phyloP scores from a whole-genome alignment of 495 filamentous ascomycete genomes.

The Talaromyces nanjingensis region DNA sequence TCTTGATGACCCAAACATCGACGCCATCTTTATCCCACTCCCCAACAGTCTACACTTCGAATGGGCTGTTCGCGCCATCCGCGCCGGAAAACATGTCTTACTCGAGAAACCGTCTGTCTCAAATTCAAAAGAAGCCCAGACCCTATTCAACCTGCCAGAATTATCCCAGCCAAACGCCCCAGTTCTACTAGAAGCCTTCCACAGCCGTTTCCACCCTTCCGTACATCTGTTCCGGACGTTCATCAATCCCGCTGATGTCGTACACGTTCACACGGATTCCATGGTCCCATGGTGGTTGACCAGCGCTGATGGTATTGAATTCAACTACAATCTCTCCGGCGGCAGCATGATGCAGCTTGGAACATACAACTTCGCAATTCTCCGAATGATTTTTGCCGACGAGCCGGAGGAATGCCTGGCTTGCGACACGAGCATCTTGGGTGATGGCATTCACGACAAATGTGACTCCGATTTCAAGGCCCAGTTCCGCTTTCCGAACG shows the following conservation, averaged over 20 bases:
- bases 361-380: conserved; percentile 36
- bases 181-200: conserved; percentile 48
- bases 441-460: conserved; percentile 20
- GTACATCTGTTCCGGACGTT: conserved; percentile 33
- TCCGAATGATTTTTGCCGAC: conserved; percentile 30
- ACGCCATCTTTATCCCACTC: conserved; percentile 45
- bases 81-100: conserved; percentile 53
- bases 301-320: conserved; percentile 43
- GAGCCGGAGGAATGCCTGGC: conserved; percentile 31
- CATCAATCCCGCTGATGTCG: conserved; percentile 32
- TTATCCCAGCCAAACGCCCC: conserved; percentile 17
- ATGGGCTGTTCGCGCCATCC: conserved; percentile 44
- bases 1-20: conserved; percentile 44
- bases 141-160: conserved; percentile 33
- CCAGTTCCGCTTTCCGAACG: conserved; percentile 38
- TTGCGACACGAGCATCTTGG: conserved; percentile 23
- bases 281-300: conserved; percentile 21
- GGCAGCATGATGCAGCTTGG: conserved; percentile 48
- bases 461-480: conserved; percentile 32
- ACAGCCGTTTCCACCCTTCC: conserved; percentile 42
- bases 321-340: conserved; percentile 43
- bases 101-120: conserved; percentile 49
- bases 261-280: conserved; percentile 21
- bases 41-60: conserved; percentile 49
- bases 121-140: conserved; percentile 40